Percentiles rank a stretch among this genome's conserved stretches.
Conservation (phyloP, 331 rosid genomes). For the Malus hybrid region DNA sequence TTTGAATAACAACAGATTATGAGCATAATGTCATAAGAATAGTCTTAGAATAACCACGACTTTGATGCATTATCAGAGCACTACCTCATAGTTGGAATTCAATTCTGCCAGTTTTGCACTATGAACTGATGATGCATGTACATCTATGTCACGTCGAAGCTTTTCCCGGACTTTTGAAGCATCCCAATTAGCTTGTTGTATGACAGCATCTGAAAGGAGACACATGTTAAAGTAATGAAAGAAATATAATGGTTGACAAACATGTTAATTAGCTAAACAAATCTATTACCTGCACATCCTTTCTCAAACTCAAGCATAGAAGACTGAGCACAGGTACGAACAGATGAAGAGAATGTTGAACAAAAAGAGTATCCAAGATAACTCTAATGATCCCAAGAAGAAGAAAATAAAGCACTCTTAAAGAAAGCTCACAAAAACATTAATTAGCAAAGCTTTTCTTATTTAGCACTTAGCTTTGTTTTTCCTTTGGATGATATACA, state of each 20-base stretch:
- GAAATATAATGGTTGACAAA: background rate
- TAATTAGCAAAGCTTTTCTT: too few relatives aligned
- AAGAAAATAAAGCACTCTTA: too few relatives aligned
- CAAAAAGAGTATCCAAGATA: too few relatives aligned
- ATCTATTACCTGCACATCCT: conserved; percentile 57
- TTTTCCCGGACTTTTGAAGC: conserved; percentile 56
- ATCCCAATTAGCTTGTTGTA: conserved; percentile 63
- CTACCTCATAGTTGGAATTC: conserved; percentile 50
- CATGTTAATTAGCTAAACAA: background rate
- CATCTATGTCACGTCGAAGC: conserved; percentile 61
- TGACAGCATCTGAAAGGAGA: conserved; percentile 49
- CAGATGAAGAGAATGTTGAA: conserved; percentile 68
- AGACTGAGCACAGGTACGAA: conserved; percentile 27
- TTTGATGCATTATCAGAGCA: conserved; percentile 9
- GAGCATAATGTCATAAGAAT: too few relatives aligned
- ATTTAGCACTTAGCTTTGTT: too few relatives aligned
- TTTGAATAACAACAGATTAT: too few relatives aligned
- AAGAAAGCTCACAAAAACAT: too few relatives aligned
- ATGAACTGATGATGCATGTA: conserved; percentile 48
- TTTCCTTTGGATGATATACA: too few relatives aligned
- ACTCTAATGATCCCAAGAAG: too few relatives aligned
- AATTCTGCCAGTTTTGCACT: conserved; percentile 49
- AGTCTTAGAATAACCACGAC: background rate
- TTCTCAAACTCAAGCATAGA: conserved; percentile 54
- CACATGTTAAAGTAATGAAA: background rate